phyloP scores from a whole-genome alignment of 2,329 filamentous ascomycete genomes.

The Calonectria ilicicola region DNA sequence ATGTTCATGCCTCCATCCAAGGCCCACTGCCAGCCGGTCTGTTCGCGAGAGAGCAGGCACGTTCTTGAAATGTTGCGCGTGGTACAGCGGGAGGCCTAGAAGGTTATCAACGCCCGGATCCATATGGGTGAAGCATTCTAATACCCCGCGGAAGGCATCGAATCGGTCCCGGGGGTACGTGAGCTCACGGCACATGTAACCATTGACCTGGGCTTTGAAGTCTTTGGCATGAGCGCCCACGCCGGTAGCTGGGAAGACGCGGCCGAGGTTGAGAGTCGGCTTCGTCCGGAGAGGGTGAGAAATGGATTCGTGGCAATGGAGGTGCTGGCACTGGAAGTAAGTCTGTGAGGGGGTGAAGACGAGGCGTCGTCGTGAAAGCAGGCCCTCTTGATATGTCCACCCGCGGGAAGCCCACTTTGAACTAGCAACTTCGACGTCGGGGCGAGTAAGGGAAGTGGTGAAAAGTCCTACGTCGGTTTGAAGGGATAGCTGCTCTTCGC shows the following conservation, averaged over 20 bases:
- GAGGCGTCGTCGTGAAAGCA: constrained; percentile 50
- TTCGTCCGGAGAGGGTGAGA: constrained; percentile 47
- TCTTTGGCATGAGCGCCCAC: constrained; percentile 39
- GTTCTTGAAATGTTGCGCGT: constrained; percentile 46
- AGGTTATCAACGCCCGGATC: constrained; percentile 44
- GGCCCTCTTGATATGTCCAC: constrained; percentile 53
- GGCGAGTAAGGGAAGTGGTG: constrained; percentile 50
- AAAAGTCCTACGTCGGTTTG: constrained; percentile 48
- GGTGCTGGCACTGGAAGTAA: constrained; percentile 52
- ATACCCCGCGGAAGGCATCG: constrained; percentile 49
- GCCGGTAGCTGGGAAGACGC: constrained; percentile 45
- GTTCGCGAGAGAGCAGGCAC: constrained; percentile 45
- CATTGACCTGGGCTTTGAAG: constrained; percentile 44
- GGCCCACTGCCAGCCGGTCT: constrained; percentile 49
- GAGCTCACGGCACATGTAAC: constrained; percentile 47
- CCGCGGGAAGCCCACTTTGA: constrained; percentile 51
- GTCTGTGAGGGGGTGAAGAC: constrained; percentile 52
- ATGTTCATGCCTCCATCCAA: constrained; percentile 50
- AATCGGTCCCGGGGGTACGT: constrained; percentile 44
- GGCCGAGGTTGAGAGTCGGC: constrained; percentile 46
- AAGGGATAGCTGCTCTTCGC: constrained; percentile 51
- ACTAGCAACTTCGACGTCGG: constrained; percentile 49
- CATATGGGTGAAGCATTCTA: constrained; percentile 44
- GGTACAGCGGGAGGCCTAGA: constrained; percentile 51
- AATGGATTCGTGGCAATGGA: constrained; percentile 54